Evolutionary conservation across 805 yeast genomes (phyloP), one percentile per base, ranked within the genome.

Genomic region (Starmerella potacharoeniae): DNA sequence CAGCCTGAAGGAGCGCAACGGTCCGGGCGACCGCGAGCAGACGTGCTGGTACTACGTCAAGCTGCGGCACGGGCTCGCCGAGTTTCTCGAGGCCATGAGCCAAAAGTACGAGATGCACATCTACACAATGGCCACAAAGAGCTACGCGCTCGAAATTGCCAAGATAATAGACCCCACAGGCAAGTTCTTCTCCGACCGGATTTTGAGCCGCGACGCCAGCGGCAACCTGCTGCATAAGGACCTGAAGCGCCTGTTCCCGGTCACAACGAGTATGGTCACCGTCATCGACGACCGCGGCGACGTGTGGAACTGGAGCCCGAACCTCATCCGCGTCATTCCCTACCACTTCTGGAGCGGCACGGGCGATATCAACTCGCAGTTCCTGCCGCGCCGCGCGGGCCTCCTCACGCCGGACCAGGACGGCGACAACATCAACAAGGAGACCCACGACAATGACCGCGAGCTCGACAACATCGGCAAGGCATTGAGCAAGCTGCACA

Each of bases 221-320:
- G 97, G 97, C 0, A 85, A 89, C 6, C 70, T 91, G 58, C 84
- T 96, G 2, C 95, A 86, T 61, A 93, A 93, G 66, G 86, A 91
- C 39, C 73, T 93, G 57, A 83, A 85, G 64, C 75, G 97, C 58
- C 74, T 93, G 54, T 93, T 93, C 64, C 98, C 98, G 0, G 95
- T 91, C 2, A 96, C 91, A 61, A 95, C 95, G 29, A 84, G 95
- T 16, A 85, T 93, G 95, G 98, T 93, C 35, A 93, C 86, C 2
- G 83, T 93, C 47, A 93, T 93, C 57, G 98, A 93, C 69, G 98
- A 93, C 68, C 78, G 98, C 67, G 98, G 97, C 3, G 98, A 93
- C 68, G 98, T 93, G 22, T 93, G 98, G 98, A 86, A 86, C 65
- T 93, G 98, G 98, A 86, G 88, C 61, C 82, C 84, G 11, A 90